These are phyloP conservation scores for Aspergillus sp. DNA, from an alignment of 2,329 filamentous ascomycete species.

Conservation along the genomic window DNA sequence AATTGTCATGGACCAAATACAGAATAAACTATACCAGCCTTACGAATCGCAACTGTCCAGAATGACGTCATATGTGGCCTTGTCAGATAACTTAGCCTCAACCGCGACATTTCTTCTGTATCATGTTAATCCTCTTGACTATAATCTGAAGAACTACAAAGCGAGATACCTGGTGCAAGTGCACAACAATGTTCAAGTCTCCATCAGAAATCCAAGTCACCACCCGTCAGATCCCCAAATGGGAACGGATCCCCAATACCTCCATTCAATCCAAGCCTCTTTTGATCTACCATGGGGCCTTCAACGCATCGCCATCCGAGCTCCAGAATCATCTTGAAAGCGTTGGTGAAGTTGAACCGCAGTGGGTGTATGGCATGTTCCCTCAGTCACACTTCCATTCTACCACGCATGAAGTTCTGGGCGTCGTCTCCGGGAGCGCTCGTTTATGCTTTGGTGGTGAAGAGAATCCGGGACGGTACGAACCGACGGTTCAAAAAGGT, in stretches of 20 bases:
- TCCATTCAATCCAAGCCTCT: slow-evolving; percentile 56
- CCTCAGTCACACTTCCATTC: slow-evolving; percentile 58
- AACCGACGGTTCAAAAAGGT: slow-evolving; percentile 48
- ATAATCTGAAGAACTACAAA: not conserved
- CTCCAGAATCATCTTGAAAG: slow-evolving; percentile 50
- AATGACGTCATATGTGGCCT: too few relatives aligned
- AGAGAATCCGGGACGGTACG: slow-evolving; percentile 49
- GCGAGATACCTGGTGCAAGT: not conserved
- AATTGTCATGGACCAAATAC: too few relatives aligned
- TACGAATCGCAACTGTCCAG: too few relatives aligned
- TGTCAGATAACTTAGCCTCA: not conserved
- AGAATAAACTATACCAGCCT: too few relatives aligned
- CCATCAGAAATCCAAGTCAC: slow-evolving; percentile 49
- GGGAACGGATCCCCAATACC: slow-evolving; percentile 55
- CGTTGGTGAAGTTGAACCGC: slow-evolving; percentile 50
- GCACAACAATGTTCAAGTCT: slow-evolving; percentile 28
- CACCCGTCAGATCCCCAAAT: slow-evolving; percentile 51
- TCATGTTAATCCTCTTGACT: too few relatives aligned
- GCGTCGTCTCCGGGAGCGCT: slow-evolving; percentile 51
- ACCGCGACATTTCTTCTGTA: not conserved
- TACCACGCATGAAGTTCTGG: slow-evolving; percentile 59
- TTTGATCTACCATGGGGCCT: slow-evolving; percentile 57
- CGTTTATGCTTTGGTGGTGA: slow-evolving; percentile 60
- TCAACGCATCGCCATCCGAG: slow-evolving; percentile 41
- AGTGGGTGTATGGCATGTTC: slow-evolving; percentile 66